These are phyloP conservation scores for Petunia axillaris DNA, from an alignment of 257 asterid genomes.

Conservation along the genomic window DNA sequence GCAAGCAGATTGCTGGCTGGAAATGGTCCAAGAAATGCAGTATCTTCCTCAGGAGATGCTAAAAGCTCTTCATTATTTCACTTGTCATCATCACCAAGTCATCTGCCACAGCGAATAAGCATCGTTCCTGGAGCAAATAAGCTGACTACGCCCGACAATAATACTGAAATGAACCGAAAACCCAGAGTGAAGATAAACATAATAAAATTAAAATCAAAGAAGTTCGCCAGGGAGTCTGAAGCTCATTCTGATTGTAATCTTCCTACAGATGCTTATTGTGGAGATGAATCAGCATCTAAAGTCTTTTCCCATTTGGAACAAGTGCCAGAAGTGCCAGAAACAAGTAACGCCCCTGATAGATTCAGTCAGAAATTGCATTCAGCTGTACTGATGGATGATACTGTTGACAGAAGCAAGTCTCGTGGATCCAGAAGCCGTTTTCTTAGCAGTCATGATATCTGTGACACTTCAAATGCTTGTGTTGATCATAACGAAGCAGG, in stretches of 20 bases:
- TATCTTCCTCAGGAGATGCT: slow-evolving; percentile 31
- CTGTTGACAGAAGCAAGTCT: slow-evolving; percentile 16
- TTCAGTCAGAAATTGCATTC: slow-evolving; percentile 34
- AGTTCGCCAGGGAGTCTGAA: slow-evolving; percentile 37
- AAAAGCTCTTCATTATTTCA: slow-evolving; percentile 39
- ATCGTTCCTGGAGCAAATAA: slow-evolving; percentile 42
- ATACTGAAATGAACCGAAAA: slow-evolving; percentile 40
- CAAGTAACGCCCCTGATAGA: slow-evolving; percentile 35
- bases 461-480: slow-evolving; percentile 43
- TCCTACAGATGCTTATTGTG: slow-evolving; percentile 36
- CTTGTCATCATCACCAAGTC: slow-evolving; percentile 29
- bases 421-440: slow-evolving; percentile 23
- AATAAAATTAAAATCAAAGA: slow-evolving; percentile 63
- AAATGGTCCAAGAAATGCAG: slow-evolving; percentile 36
- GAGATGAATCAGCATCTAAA: slow-evolving; percentile 44
- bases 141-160: slow-evolving; percentile 27
- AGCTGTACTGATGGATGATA: slow-evolving; percentile 28
- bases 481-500: slow-evolving; percentile 40
- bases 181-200: slow-evolving; percentile 53
- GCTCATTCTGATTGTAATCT: slow-evolving; percentile 33
- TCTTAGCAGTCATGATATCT: slow-evolving; percentile 38
- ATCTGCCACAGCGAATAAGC: slow-evolving; percentile 35
- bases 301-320: slow-evolving; percentile 37
- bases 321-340: slow-evolving; percentile 28
- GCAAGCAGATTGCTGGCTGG: slow-evolving; percentile 24